Conservation (phyloP, 2,329 filamentous ascomycete species). For the Plenodomus biglobosus region DNA sequence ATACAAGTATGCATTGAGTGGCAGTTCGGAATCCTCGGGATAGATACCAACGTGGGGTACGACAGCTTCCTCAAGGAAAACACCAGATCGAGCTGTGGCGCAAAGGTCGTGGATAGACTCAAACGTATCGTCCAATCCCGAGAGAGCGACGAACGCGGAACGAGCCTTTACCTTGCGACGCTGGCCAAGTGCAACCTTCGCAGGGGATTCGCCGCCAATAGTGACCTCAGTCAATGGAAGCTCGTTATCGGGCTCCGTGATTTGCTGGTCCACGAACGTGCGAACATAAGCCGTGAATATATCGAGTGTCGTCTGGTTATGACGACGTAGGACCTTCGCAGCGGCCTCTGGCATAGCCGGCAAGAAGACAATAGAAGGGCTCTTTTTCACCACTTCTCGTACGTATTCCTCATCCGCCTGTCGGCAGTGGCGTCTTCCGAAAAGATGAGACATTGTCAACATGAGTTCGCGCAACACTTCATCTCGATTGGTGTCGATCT, state of each 20-base stretch:
- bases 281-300: slow-evolving; percentile 70
- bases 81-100: slow-evolving; percentile 62
- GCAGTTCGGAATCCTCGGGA: slow-evolving; percentile 56
- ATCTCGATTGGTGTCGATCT: slow-evolving; percentile 55
- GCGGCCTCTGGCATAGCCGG: slow-evolving; percentile 63
- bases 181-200: slow-evolving; percentile 13
- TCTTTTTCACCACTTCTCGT: slow-evolving; percentile 55
- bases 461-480: slow-evolving; percentile 62
- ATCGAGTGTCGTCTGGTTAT: slow-evolving; percentile 66
- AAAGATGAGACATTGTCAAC: slow-evolving; percentile 70
- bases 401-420: slow-evolving; percentile 53
- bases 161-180: slow-evolving; percentile 52
- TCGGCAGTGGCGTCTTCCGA: slow-evolving; percentile 60
- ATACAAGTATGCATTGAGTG: slow-evolving; percentile 68
- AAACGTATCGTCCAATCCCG: slow-evolving; percentile 67
- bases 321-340: slow-evolving; percentile 56
- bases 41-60: slow-evolving; percentile 68
- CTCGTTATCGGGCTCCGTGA: slow-evolving; percentile 55
- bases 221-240: slow-evolving; percentile 62
- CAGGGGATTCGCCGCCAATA: slow-evolving; percentile 43
- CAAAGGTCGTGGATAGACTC: slow-evolving; percentile 68
- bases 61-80: slow-evolving; percentile 74
- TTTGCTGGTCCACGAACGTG: slow-evolving; percentile 68
- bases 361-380: slow-evolving; percentile 67
- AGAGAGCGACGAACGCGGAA: slow-evolving; percentile 72